Base-by-base conservation (phyloP, 2,329 filamentous ascomycete species). In the Colletotrichum endophyticum region DNA sequence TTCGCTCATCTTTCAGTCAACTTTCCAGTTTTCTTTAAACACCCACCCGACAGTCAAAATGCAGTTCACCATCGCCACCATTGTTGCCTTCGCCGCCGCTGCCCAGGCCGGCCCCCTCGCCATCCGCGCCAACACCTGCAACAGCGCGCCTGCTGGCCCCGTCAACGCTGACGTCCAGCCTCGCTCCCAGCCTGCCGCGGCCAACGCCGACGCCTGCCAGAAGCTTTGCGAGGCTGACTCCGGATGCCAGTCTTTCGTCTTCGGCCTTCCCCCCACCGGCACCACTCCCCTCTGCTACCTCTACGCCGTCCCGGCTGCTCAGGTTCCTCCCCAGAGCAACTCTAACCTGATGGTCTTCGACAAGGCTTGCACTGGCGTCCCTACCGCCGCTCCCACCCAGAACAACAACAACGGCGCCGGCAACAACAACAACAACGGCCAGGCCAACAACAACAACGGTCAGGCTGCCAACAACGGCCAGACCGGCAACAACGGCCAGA, bases 291-390 rank as follows among this genome's bases (percentile, higher is more conserved):
- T 28, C 16, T 75, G 72, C 72, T 63, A 44, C 59, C 72, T 75
- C 39, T 75, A 66, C 59, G 59, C 59, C 27, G 72, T 75, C n/a
- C 59, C 72, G 11, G 72, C 72, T 15, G 63, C 66, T 8, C 68
- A 59, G 53, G 68, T 72, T 9, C 72, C 67, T 44, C 32, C 68
- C 22, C 72, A 75, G 22, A 44, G 22, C 32, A 72, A 75, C 32
- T n/a, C 59, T 25, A 75, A 75, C 72, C 53, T 75, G 30, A 66
- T 61, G 44, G 67, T 75, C 39, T 75, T 75, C 34, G 67, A 75
- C 62, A 75, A 66, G 62, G 67, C 72, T 19, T 72, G 72, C 49
- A 66, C 67, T 12, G 25, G 68, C 15, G 72, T 75, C 22, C 72
- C 72, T 16, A 66, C 66, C 27, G 32, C 56, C 7, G 71, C 28